Percentiles rank a stretch among this genome's conserved stretches.
phyloP scores from a whole-genome alignment of 1,139 yeast species.

The Zygoascus hellenicus region DNA sequence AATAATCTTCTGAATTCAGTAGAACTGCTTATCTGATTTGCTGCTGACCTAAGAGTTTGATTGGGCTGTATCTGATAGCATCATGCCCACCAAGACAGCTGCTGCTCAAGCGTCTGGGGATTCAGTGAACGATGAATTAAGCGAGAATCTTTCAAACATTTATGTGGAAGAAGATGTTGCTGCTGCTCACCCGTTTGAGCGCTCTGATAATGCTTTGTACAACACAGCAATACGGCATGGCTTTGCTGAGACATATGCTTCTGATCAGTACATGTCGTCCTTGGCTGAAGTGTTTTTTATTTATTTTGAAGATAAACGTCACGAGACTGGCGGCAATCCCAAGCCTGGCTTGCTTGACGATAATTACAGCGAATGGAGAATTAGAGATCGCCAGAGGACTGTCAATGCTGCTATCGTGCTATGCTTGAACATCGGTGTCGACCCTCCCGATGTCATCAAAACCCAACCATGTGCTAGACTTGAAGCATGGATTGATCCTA shows the following conservation, averaged over 20 bases:
- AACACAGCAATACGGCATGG: conserved; percentile 54
- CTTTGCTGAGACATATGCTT: conserved; percentile 59
- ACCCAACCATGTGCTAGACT: conserved; percentile 90
- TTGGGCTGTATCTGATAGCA: too few relatives aligned
- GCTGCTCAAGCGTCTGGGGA: too few relatives aligned
- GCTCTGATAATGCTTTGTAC: conserved; percentile 12
- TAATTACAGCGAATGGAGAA: conserved; percentile 81
- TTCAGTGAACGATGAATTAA: too few relatives aligned
- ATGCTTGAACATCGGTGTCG: conserved; percentile 90
- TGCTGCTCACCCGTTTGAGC: neutral
- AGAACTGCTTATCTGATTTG: too few relatives aligned
- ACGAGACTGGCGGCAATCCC: conserved; percentile 85
- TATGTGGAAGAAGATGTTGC: neutral
- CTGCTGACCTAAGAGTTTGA: too few relatives aligned
- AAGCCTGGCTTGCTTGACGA: conserved; percentile 45
- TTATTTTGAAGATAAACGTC: conserved; percentile 84
- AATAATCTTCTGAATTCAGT: too few relatives aligned
- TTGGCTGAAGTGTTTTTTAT: conserved; percentile 69
- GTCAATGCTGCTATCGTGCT: conserved; percentile 90
- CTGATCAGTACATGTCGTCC: conserved; percentile 57
- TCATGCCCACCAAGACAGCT: too few relatives aligned
- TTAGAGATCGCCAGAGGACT: conserved; percentile 87
- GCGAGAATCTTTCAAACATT: too few relatives aligned
- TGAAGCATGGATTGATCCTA: conserved; percentile 94
- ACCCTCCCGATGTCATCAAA: conserved; percentile 93